Evolutionary conservation across 2,329 filamentous ascomycete genomes (phyloP).

Genomic region (Exophiala phaeomuriformis): DNA sequence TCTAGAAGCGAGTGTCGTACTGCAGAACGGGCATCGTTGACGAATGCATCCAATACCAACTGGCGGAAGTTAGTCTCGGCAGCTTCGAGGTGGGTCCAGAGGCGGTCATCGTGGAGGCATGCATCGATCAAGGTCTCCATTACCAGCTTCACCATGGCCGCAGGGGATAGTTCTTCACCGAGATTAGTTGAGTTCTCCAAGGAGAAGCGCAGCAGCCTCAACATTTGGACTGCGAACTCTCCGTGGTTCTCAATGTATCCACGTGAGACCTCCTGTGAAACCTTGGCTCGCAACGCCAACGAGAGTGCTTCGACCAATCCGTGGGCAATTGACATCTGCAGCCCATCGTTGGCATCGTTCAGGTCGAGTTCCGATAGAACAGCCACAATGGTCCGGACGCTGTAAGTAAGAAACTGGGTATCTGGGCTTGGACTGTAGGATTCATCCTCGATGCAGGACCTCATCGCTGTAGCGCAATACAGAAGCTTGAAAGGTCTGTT

Average conservation of each 20-base stretch:
- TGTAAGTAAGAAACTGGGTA: constrained; percentile 36
- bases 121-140: constrained; percentile 46
- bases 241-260: constrained; percentile 30
- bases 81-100: constrained; percentile 36
- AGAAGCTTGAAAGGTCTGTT: constrained; percentile 64
- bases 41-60: constrained; percentile 17
- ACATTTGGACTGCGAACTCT: constrained; percentile 18
- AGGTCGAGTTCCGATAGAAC: constrained; percentile 55
- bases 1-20: constrained; percentile 24
- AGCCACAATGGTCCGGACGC: constrained; percentile 50
- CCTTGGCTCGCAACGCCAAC: constrained; percentile 49
- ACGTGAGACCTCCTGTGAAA: constrained; percentile 26
- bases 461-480: constrained; percentile 63
- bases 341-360: constrained; percentile 39
- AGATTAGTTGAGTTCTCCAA: constrained; percentile 2
- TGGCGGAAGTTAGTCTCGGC: constrained; percentile 10
- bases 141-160: constrained; percentile 17
- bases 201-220: constrained; percentile 20
- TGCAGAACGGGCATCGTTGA: constrained; percentile 32
- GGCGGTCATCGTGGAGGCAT: constrained; percentile 39
- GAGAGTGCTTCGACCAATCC: constrained; percentile 53
- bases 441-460: constrained; percentile 51
- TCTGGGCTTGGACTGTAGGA: constrained; percentile 34
- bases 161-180: constrained; percentile 9
- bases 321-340: constrained; percentile 46